Conservation (phyloP, 192 early-diverging fungal species). For the Pilobolus umbonatus region DNA sequence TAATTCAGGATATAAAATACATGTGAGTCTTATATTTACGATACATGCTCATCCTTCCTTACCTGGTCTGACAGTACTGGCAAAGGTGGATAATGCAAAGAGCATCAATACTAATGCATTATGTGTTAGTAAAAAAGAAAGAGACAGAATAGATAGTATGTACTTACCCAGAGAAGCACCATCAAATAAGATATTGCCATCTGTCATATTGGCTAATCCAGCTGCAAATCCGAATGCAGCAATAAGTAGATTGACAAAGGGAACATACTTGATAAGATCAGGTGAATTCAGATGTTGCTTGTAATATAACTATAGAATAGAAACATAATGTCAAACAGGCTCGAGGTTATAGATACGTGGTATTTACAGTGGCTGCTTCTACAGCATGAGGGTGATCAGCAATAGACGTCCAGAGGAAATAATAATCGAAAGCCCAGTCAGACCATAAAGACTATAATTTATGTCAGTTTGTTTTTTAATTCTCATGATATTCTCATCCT, state of each 20-base stretch:
- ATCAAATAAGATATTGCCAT: slow-evolving; percentile 28
- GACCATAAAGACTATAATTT: slow-evolving; percentile 24
- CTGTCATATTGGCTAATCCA: slow-evolving; percentile 24
- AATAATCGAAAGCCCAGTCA: slow-evolving; percentile 32
- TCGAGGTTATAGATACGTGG: neutral
- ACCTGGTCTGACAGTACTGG: slow-evolving; percentile 25
- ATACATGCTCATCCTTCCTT: slow-evolving; percentile 6
- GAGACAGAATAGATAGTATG: neutral
- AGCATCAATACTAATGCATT: slow-evolving; percentile 17
- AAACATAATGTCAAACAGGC: neutral
- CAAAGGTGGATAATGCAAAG: slow-evolving; percentile 27
- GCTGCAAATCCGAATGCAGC: slow-evolving; percentile 22
- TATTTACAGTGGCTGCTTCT: slow-evolving; percentile 22
- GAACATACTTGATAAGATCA: slow-evolving; percentile 23
- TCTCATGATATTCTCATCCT: neutral
- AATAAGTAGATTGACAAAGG: slow-evolving; percentile 26
- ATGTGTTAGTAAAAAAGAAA: neutral
- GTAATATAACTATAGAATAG: slow-evolving; percentile 21
- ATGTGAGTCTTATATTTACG: neutral
- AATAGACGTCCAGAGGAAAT: slow-evolving; percentile 23
- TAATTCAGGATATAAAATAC: neutral
- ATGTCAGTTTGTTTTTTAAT: neutral
- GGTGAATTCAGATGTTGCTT: slow-evolving; percentile 17
- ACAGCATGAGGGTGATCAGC: slow-evolving; percentile 24
- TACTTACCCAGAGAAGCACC: slow-evolving; percentile 28